These are phyloP conservation scores for Cladophialophora chaetospira DNA, from an alignment of 2,329 filamentous ascomycete genomes.

Conservation along the genomic window DNA sequence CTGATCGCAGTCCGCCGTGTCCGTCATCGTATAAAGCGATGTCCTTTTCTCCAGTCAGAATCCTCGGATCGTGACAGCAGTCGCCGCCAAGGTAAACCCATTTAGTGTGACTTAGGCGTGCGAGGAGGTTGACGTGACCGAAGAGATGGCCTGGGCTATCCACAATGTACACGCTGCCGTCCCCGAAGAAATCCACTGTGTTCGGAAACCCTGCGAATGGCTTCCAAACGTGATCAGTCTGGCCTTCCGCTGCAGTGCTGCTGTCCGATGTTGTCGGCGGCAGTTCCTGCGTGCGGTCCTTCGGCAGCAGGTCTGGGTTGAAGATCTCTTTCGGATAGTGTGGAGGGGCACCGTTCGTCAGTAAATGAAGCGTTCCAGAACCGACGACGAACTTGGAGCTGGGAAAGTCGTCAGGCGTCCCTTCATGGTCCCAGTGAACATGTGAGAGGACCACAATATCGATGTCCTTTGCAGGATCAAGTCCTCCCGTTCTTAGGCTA, in stretches of 20 bases:
- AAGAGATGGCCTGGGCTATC: slow-evolving; percentile 38
- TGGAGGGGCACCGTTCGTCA: slow-evolving; percentile 41
- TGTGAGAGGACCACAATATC: slow-evolving; percentile 46
- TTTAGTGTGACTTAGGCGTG: slow-evolving; percentile 35
- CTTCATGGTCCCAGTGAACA: slow-evolving; percentile 42
- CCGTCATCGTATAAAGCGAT: slow-evolving; percentile 55
- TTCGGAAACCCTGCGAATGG: slow-evolving; percentile 48
- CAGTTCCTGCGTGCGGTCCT: slow-evolving; percentile 41
- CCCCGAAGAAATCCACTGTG: slow-evolving; percentile 47
- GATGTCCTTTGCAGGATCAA: slow-evolving; percentile 41
- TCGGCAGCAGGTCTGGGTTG: slow-evolving; percentile 37
- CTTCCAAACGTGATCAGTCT: slow-evolving; percentile 42
- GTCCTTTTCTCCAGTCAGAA: slow-evolving; percentile 45
- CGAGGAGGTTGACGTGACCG: slow-evolving; percentile 39
- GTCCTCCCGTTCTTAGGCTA: slow-evolving; percentile 40
- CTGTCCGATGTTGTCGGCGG: slow-evolving; percentile 37
- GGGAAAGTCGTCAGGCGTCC: slow-evolving; percentile 56
- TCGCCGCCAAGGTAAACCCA: slow-evolving; percentile 39
- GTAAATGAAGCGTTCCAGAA: slow-evolving; percentile 45
- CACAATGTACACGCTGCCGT: slow-evolving; percentile 42
- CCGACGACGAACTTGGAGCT: slow-evolving; percentile 55
- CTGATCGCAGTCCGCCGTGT: slow-evolving; percentile 49
- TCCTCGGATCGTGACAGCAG: slow-evolving; percentile 38
- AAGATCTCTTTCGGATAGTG: slow-evolving; percentile 34
- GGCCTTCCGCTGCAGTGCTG: slow-evolving; percentile 29